Percentiles rank a stretch among this genome's conserved stretches.
Evolutionary conservation across 2,329 filamentous ascomycete species (phyloP).

Genomic region (Alternaria incomplexa): DNA sequence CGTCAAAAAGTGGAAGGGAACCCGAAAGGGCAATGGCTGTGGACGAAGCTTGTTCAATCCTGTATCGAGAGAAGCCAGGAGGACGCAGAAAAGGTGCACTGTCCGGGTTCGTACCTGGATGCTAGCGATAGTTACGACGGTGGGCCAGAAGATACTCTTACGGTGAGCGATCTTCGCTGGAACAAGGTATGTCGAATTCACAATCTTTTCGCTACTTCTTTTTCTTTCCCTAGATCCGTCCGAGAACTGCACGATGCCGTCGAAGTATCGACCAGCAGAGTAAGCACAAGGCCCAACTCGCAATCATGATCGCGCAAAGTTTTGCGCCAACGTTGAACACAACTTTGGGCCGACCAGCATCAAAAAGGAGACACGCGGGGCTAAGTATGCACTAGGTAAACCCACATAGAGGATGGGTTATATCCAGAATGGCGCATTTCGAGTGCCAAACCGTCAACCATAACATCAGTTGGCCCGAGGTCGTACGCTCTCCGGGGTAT

Average conservation of each 20-base stretch:
- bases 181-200: slow-evolving; percentile 30
- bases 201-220: neutral
- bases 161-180: slow-evolving; percentile 28
- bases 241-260: too few relatives aligned
- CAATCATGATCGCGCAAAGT: neutral
- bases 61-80: neutral
- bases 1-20: slow-evolving; percentile 21
- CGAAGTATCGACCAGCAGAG: too few relatives aligned
- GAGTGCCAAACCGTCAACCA: slow-evolving; percentile 19
- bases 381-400: slow-evolving; percentile 20
- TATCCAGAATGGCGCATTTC: slow-evolving; percentile 3
- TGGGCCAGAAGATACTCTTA: slow-evolving; percentile 24
- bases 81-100: too few relatives aligned
- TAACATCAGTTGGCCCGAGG: slow-evolving; percentile 22
- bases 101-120: too few relatives aligned
- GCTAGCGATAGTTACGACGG: slow-evolving; percentile 16
- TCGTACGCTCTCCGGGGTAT: slow-evolving; percentile 15
- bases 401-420: slow-evolving; percentile 25
- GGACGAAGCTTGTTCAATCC: slow-evolving; percentile 30
- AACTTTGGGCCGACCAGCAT: neutral
- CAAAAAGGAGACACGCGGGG: neutral
- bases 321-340: neutral
- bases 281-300: too few relatives aligned
- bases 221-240: neutral
- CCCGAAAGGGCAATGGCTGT: slow-evolving; percentile 37